Evolutionary conservation across 163 green algal genomes (phyloP).

Genomic region (Chlamydomonas reinhardtii): DNA sequence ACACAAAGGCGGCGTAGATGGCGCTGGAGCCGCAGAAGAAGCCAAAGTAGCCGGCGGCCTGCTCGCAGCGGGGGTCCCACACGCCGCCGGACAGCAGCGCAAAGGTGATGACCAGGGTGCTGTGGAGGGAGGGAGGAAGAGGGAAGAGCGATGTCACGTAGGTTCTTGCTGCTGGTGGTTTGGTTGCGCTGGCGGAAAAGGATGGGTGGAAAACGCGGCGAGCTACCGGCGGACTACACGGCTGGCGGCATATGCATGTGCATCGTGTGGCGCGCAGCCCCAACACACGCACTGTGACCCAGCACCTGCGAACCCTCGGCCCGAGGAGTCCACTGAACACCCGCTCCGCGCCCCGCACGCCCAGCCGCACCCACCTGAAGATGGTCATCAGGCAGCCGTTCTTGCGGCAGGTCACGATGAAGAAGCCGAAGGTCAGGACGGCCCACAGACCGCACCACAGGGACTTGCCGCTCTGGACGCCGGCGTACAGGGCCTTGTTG

Average conservation of each 20-base stretch:
- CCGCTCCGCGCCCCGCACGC: too few species aligned
- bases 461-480: constrained; percentile 32
- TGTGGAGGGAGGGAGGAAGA: too few species aligned
- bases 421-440: constrained; percentile 48
- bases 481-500: neutral
- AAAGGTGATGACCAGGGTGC: constrained; percentile 61
- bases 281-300: too few species aligned
- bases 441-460: constrained; percentile 52
- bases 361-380: constrained; percentile 26
- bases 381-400: constrained; percentile 54
- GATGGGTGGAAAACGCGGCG: too few species aligned
- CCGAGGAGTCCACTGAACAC: too few species aligned
- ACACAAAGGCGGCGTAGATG: constrained; percentile 67
- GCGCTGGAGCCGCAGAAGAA: constrained; percentile 61
- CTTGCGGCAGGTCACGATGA: constrained; percentile 44
- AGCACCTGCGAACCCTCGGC: too few species aligned
- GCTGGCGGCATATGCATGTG: too few species aligned
- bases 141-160: too few species aligned
- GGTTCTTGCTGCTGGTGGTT: too few species aligned
- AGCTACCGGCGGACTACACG: too few species aligned
- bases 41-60: constrained; percentile 64
- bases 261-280: too few species aligned
- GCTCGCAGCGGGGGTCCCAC: constrained; percentile 33
- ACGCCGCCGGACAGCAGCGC: constrained; percentile 58
- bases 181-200: too few species aligned